Evolutionary conservation across 768 basidiomycete genomes (phyloP).

Genomic region (Tephrocybe rancida): DNA sequence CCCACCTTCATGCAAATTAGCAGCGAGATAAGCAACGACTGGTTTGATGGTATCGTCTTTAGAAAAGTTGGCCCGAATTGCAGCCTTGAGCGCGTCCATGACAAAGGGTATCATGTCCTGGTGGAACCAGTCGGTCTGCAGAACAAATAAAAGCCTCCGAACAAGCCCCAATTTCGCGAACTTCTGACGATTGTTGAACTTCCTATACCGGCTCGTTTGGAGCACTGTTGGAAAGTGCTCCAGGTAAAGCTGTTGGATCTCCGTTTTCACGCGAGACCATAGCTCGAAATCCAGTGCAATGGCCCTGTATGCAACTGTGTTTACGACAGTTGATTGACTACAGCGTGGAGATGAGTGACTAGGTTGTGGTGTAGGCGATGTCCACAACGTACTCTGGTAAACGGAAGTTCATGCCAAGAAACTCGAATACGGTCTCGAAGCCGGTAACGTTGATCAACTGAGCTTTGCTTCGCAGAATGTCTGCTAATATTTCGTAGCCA

Average conservation of each 20-base stretch:
- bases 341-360: not conserved
- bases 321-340: slow-evolving; percentile 82
- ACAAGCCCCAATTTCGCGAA: slow-evolving; percentile 72
- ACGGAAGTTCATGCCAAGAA: slow-evolving; percentile 83
- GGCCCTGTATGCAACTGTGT: slow-evolving; percentile 77
- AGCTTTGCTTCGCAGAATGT: slow-evolving; percentile 71
- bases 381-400: slow-evolving; percentile 66
- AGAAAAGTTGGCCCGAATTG: slow-evolving; percentile 67
- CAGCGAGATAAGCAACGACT: slow-evolving; percentile 81
- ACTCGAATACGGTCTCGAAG: slow-evolving; percentile 84
- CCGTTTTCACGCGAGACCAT: slow-evolving; percentile 73
- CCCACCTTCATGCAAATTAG: slow-evolving; percentile 70
- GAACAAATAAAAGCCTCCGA: slow-evolving; percentile 75
- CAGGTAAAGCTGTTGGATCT: slow-evolving; percentile 79
- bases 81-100: slow-evolving; percentile 60
- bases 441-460: slow-evolving; percentile 76
- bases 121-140: slow-evolving; percentile 80
- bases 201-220: slow-evolving; percentile 67
- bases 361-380: not conserved
- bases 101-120: slow-evolving; percentile 52
- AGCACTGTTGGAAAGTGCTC: slow-evolving; percentile 83
- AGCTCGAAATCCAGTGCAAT: slow-evolving; percentile 90
- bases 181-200: slow-evolving; percentile 78
- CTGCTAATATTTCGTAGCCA: slow-evolving; percentile 86
- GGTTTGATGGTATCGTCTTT: slow-evolving; percentile 83